Evolutionary conservation across 371 early-diverging fungal species (phyloP), one percentile per base, ranked within the genome.

Genomic region (Syncephalastrum sp.): DNA sequence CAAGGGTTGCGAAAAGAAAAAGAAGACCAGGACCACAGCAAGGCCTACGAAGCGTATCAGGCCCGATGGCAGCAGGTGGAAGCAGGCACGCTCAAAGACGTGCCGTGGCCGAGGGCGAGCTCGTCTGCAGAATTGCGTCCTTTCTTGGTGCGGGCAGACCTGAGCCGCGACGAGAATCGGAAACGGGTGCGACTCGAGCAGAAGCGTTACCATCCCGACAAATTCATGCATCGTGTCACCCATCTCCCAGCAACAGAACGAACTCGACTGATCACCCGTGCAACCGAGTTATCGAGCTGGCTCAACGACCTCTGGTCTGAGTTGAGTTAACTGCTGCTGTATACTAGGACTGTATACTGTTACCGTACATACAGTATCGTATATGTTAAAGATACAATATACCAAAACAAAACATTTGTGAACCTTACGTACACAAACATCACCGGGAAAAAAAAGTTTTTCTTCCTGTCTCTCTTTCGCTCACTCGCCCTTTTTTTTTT

Each of bases 131-230:
- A 3, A 1, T 57, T 74, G n/a, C 48, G 44, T 5, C 45, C 51
- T 2, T 77, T 77, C 50, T 49, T 77, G 1, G 27, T 68, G 3
- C 50, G 59, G 23, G 17, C 44, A 8, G 45, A 47, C 6, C 14
- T 21, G 12, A 19, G 63, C 10, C 12, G 27, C 3, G 62, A 42
- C 3, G 65, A 62, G 14, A 64, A 60, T 23, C 63, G 60, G 27
- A 74, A 74, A 50, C 50, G 29, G 16, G 58, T 79, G n/a, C 71
- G 79, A 17, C 67, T 67, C 51, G 79, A 73, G 47, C 75, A 75
- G 45, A 48, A 68, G 10, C 57, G 72, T 16, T 79, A 75, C 53
- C 79, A 79, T 49, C 79, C 79, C 0, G 79, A 79, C 16, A 79
- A 79, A 45, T 75, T 79, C 53, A 63, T 68, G 27, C 69, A 69